Evolutionary conservation across 2,329 filamentous ascomycete genomes (phyloP).

Genomic region (Drechslera avenae): DNA sequence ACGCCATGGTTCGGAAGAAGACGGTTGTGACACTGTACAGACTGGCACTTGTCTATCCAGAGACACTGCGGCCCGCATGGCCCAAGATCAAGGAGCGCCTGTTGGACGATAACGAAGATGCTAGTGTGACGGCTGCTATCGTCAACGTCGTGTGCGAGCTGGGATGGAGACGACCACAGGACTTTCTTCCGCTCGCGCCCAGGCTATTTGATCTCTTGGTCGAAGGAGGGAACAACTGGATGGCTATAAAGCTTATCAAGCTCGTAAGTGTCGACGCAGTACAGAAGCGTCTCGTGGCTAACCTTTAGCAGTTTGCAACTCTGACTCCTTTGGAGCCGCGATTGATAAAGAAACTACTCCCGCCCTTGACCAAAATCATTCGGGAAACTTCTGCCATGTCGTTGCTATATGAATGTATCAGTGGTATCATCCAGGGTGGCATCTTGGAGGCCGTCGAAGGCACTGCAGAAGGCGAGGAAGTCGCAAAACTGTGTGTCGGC

Average conservation of each 20-base stretch:
- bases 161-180: constrained; percentile 89
- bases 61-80: constrained; percentile 90
- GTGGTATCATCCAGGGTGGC: constrained; percentile 95
- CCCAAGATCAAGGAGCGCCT: constrained; percentile 95
- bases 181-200: constrained; percentile 90
- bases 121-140: constrained; percentile 92
- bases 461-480: constrained; percentile 82
- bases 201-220: constrained; percentile 91
- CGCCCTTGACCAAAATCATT: constrained; percentile 90
- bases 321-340: constrained; percentile 91
- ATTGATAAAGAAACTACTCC: constrained; percentile 86
- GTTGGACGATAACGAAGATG: constrained; percentile 86
- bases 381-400: constrained; percentile 97
- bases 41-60: constrained; percentile 92
- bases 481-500: constrained; percentile 87
- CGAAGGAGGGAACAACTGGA: constrained; percentile 96
- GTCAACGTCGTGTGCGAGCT: constrained; percentile 97
- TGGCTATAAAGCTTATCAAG: constrained; percentile 99
- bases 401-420: constrained; percentile 97
- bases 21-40: constrained; percentile 93
- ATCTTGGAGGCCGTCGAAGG: constrained; percentile 85
- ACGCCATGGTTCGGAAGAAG: constrained; percentile 89
- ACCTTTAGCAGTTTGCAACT: constrained; percentile 75
- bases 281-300: constrained; percentile 5
- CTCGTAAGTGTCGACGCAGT: constrained; percentile 62